phyloP scores from a whole-genome alignment of 2,329 filamentous ascomycete genomes.

The Leptographium wingfieldii region DNA sequence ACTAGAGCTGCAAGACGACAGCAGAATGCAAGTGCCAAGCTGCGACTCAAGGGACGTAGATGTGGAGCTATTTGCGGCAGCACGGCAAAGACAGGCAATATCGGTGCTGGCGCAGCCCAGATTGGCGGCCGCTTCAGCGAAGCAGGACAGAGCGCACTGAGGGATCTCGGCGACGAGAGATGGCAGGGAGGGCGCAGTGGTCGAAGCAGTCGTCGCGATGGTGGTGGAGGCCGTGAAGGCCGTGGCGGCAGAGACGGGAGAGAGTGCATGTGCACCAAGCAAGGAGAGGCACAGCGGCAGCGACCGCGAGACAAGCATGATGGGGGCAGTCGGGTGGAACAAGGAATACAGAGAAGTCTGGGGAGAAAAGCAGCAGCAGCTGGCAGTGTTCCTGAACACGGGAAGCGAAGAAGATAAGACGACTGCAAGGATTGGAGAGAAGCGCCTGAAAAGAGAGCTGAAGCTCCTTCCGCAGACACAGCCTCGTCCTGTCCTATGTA shows the following conservation, averaged over 20 bases:
- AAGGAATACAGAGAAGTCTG: neutral
- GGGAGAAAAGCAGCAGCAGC: neutral
- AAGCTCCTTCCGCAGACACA: neutral
- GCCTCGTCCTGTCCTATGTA: neutral
- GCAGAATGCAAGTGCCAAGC: constrained; percentile 12
- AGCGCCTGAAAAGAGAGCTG: neutral
- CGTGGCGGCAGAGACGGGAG: neutral
- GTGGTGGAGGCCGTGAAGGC: neutral
- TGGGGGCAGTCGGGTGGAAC: neutral
- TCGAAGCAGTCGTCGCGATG: constrained; percentile 1
- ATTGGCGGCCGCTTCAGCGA: constrained; percentile 8
- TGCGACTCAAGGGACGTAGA: constrained; percentile 1
- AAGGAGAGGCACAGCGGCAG: neutral
- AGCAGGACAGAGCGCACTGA: constrained; percentile 15
- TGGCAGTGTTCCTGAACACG: no score
- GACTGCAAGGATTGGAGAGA: no score
- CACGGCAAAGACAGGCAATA: constrained; percentile 15
- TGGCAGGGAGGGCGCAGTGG: constrained; percentile 9
- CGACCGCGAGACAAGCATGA: neutral
- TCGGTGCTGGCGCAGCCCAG: constrained; percentile 14
- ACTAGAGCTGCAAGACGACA: constrained; percentile 1
- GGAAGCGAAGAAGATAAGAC: no score
- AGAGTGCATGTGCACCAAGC: neutral
- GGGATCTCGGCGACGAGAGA: constrained; percentile 15
- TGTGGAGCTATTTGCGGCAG: constrained; percentile 5